Evolutionary conservation across 192 early-diverging fungal genomes (phyloP), one percentile per base, ranked within the genome.

Genomic region (Bifiguratus adelaidae): DNA sequence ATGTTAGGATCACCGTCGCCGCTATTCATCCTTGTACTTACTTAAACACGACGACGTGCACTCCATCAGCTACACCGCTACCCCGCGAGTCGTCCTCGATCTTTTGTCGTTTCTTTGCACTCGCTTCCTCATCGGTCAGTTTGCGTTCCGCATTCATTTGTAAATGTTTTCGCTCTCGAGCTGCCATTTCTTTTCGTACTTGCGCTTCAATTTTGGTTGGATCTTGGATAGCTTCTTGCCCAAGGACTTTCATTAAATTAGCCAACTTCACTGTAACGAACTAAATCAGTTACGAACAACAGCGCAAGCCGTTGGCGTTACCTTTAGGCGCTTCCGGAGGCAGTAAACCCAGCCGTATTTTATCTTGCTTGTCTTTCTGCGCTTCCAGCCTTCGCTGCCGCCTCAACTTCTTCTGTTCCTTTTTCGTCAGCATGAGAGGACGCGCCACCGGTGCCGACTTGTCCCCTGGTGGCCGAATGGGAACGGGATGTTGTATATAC

Each of bases 241-340:
- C 93, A 52, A 99, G 64, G 4, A 97, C 87, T 6, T 81, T 65
- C 92, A 95, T 97, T 64, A 99, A 73, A 60, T 97, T 99, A 42
- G 81, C 77, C 46, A 96, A 77, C 41, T 83, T 86, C 24, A 99
- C 81, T 67, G 44, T 8, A 16, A 24, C 6, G 11, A 47, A 46
- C 26, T 3, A 30, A 43, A 23, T 4, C 5, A 24, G 9, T 40
- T 15, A 55, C 11, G 32, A 13, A 34, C 11, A 34, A 15, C n/a
- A 13, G 32, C 32, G 11, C 32, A 34, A 13, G 32, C 15, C 15
- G 32, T 11, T 15, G 32, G 11, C 32, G 32, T 34, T 34, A 55
- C 63, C 58, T 54, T 91, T 92, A 21, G 92, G 88, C 48, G 85
- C 82, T 47, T 95, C 94, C 0, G 94, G 87, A 24, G 89, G 88